Evolutionary conservation across 768 basidiomycete genomes (phyloP).

Genomic region (Kwoniella bestiolae): DNA sequence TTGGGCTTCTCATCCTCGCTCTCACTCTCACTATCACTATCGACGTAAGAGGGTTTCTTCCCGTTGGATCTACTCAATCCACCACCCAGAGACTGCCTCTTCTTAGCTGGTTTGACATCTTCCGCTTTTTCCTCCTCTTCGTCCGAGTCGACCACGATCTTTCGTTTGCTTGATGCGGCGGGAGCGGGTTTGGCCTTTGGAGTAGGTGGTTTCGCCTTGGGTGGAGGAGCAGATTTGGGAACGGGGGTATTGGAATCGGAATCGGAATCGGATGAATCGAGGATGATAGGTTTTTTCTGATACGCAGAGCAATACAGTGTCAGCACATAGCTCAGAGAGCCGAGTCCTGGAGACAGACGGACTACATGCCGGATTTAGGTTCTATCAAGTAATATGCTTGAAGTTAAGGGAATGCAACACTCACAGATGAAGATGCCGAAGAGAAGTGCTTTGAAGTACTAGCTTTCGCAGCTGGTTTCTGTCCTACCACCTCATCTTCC

Average conservation of each 20-base stretch:
- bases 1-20: constrained; percentile 25
- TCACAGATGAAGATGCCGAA: constrained; percentile 31
- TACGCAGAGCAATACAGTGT: too few relatives aligned
- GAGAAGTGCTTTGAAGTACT: constrained; percentile 42
- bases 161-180: constrained; percentile 16
- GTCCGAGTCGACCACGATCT: constrained; percentile 15
- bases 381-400: too few relatives aligned
- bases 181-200: constrained; percentile 15
- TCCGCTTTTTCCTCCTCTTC: constrained; percentile 26
- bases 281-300: constrained; percentile 33
- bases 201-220: constrained; percentile 17
- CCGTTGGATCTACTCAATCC: constrained; percentile 11
- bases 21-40: constrained; percentile 19
- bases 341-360: too few relatives aligned
- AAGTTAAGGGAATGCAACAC: not conserved
- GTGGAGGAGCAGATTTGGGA: too few relatives aligned
- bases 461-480: constrained; percentile 27
- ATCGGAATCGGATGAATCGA: constrained; percentile 28
- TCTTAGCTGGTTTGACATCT: constrained; percentile 40
- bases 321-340: too few relatives aligned
- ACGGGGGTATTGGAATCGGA: constrained; percentile 25
- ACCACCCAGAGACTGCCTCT: constrained; percentile 28
- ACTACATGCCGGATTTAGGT: too few relatives aligned
- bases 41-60: constrained; percentile 26
- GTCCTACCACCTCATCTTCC: constrained; percentile 28